Conservation (phyloP, 768 basidiomycete genomes). For the Tricholomella constricta region DNA sequence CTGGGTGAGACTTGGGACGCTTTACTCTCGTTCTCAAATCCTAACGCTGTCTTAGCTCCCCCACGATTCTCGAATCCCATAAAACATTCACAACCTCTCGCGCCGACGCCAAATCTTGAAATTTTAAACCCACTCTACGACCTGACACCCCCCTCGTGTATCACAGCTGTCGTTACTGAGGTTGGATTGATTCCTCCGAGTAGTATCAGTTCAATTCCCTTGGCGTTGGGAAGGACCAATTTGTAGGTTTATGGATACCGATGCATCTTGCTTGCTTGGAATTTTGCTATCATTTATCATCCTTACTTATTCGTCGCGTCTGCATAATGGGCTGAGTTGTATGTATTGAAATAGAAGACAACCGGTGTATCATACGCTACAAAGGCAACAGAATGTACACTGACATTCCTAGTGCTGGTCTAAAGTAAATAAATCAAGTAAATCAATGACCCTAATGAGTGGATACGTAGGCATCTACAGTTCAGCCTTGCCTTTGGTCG, state of each 20-base stretch:
- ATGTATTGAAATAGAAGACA: slow-evolving; percentile 10
- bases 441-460: neutral
- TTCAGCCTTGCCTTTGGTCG: slow-evolving; percentile 13
- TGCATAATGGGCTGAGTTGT: slow-evolving; percentile 3
- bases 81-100: slow-evolving; percentile 22
- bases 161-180: slow-evolving; percentile 97
- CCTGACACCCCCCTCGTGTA: slow-evolving; percentile 86
- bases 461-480: slow-evolving; percentile 1
- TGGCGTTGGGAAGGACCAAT: slow-evolving; percentile 59
- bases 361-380: slow-evolving; percentile 13
- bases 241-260: slow-evolving; percentile 29
- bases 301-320: slow-evolving; percentile 2
- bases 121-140: slow-evolving; percentile 91
- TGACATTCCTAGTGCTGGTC: neutral
- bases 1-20: slow-evolving; percentile 58
- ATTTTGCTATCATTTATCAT: slow-evolving; percentile 6
- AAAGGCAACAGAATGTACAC: neutral
- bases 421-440: neutral
- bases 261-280: slow-evolving; percentile 6
- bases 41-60: slow-evolving; percentile 33
- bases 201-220: slow-evolving; percentile 82
- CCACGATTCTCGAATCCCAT: slow-evolving; percentile 30
- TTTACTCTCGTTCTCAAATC: neutral
- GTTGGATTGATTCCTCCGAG: slow-evolving; percentile 94
- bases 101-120: slow-evolving; percentile 59